A percentile compares a stretch with the other conserved stretches of the same genome.
Evolutionary conservation across 1,284 basidiomycete genomes (phyloP).

Genomic region (Leccinum fuscescens): DNA sequence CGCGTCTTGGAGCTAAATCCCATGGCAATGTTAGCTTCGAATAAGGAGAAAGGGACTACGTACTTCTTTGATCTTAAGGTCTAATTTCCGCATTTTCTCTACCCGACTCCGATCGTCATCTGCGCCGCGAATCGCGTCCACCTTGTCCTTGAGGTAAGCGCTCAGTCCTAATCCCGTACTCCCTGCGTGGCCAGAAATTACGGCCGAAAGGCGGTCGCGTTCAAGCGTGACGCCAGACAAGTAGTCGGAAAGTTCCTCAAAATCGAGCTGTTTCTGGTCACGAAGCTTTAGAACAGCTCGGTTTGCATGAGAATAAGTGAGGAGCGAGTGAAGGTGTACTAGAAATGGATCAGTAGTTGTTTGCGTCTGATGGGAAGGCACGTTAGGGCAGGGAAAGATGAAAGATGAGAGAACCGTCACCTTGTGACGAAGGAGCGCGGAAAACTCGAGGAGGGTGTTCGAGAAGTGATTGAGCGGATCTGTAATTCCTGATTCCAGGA

Average conservation of each 20-base stretch:
- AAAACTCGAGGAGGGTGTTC: slow-evolving; percentile 91
- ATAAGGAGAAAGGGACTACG: slow-evolving; percentile 21
- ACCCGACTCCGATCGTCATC: slow-evolving; percentile 93
- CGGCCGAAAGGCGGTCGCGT: slow-evolving; percentile 86
- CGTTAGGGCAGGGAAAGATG: slow-evolving; percentile 1
- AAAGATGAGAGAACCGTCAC: slow-evolving; percentile 38
- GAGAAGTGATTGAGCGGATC: slow-evolving; percentile 96
- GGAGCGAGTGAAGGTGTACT: slow-evolving; percentile 82
- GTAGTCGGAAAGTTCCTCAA: slow-evolving; percentile 96
- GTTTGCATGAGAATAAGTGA: slow-evolving; percentile 88
- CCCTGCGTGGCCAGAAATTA: slow-evolving; percentile 78
- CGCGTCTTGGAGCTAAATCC: slow-evolving; percentile 84
- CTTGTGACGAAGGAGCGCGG: slow-evolving; percentile 77
- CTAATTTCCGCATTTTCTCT: slow-evolving; percentile 90
- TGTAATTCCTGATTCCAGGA: slow-evolving; percentile 97
- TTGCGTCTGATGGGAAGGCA: slow-evolving; percentile 59
- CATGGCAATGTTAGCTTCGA: neutral
- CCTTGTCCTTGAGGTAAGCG: slow-evolving; percentile 90
- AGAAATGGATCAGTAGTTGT: slow-evolving; percentile 87
- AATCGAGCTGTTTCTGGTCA: slow-evolving; percentile 98
- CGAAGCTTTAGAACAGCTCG: slow-evolving; percentile 89
- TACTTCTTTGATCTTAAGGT: slow-evolving; percentile 93
- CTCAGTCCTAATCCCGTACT: slow-evolving; percentile 81
- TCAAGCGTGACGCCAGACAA: slow-evolving; percentile 88
- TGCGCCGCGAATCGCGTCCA: slow-evolving; percentile 87